Evolutionary conservation across 169 alveolate genomes (phyloP).

Genomic region (Theileria orientalis): DNA sequence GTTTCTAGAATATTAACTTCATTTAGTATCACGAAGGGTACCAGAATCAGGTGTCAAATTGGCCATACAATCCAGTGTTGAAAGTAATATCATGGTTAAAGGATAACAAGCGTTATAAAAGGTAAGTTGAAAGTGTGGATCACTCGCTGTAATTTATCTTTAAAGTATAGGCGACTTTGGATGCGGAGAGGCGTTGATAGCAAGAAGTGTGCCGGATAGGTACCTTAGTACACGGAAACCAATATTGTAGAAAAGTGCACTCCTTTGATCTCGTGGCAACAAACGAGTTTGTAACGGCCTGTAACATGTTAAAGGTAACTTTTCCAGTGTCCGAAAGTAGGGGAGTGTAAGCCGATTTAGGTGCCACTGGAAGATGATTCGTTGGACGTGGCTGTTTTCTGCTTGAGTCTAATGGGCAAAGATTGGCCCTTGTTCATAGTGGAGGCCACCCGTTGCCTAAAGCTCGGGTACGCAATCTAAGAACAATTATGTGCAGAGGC

Average conservation of each 20-base stretch:
- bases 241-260: constrained; percentile 54
- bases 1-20: neutral
- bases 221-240: neutral
- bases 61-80: constrained; percentile 72
- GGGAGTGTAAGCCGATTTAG: constrained; percentile 34
- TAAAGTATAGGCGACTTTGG: constrained; percentile 74
- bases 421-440: constrained; percentile 82
- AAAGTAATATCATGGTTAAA: constrained; percentile 56
- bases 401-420: constrained; percentile 82
- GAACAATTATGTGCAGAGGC: constrained; percentile 17
- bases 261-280: constrained; percentile 77
- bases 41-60: constrained; percentile 60
- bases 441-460: constrained; percentile 79
- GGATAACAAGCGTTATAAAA: neutral
- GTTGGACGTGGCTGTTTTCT: constrained; percentile 75
- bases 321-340: neutral
- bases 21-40: constrained; percentile 70
- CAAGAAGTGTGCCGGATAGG: constrained; percentile 6
- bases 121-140: constrained; percentile 1
- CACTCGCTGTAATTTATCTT: neutral
- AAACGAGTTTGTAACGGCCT: constrained; percentile 69
- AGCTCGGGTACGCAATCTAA: constrained; percentile 20
- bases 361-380: constrained; percentile 66
- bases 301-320: constrained; percentile 72
- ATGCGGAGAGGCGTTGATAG: constrained; percentile 77